These are phyloP conservation scores for Waitea zeae DNA, from an alignment of 1,284 basidiomycete genomes.

Conservation along the genomic window DNA sequence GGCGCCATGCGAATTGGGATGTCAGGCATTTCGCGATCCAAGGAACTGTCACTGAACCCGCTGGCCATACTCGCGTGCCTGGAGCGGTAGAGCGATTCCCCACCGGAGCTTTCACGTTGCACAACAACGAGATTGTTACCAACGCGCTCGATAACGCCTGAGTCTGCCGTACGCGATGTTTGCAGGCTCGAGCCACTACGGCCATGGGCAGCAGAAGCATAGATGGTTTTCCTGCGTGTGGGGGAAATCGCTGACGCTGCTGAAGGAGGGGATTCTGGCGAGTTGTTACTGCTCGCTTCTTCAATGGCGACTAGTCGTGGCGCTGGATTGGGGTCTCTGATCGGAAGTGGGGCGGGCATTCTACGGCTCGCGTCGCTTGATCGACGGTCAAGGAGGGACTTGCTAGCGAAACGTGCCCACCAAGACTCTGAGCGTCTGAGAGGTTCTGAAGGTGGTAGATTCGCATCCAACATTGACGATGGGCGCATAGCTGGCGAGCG, in stretches of 20 bases:
- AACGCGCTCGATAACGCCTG: constrained; percentile 45
- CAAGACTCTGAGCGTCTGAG: constrained; percentile 24
- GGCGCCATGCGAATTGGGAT: constrained; percentile 4
- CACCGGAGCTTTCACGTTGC: constrained; percentile 29
- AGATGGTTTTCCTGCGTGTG: constrained; percentile 11
- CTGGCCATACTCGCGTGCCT: constrained; percentile 5
- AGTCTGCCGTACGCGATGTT: constrained; percentile 40
- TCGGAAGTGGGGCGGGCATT: constrained; percentile 17
- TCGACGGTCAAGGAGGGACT: constrained; percentile 22
- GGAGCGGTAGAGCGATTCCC: no score
- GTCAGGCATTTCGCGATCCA: constrained; percentile 6
- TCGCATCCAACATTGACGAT: constrained; percentile 22
- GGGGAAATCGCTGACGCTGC: constrained; percentile 5
- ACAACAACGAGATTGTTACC: constrained; percentile 49
- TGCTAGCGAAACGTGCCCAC: constrained; percentile 26
- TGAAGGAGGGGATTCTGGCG: constrained; percentile 12
- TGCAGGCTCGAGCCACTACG: constrained; percentile 35
- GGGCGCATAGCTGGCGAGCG: constrained; percentile 14
- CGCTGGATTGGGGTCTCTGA: constrained; percentile 57
- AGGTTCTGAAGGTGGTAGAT: constrained; percentile 13
- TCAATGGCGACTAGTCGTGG: constrained; percentile 41
- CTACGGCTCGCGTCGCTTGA: constrained; percentile 10
- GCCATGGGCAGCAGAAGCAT: constrained; percentile 15
- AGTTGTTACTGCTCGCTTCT: constrained; percentile 16
- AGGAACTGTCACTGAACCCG: constrained; percentile 8